phyloP scores from a whole-genome alignment of 2,329 filamentous ascomycete genomes.

The Gnomoniopsis sp. region DNA sequence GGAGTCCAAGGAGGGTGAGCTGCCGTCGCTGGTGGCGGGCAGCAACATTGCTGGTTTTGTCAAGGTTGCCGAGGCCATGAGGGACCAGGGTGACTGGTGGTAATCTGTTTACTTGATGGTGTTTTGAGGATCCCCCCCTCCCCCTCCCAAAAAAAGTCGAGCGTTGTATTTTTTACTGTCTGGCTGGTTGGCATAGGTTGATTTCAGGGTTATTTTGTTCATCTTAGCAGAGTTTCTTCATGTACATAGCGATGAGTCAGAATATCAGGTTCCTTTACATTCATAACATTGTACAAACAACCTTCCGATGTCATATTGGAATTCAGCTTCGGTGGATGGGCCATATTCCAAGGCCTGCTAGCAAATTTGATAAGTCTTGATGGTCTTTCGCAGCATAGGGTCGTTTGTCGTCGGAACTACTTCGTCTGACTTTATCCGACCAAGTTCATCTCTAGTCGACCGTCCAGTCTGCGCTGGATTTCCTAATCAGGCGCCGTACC shows the following conservation, averaged over 20 bases:
- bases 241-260: neutral
- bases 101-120: constrained; percentile 5
- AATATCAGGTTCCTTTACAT: neutral
- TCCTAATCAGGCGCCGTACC: too few species aligned
- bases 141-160: neutral
- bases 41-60: constrained; percentile 97
- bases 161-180: neutral
- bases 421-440: too few species aligned
- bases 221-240: neutral
- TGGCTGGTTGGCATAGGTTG: neutral
- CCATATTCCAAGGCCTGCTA: too few species aligned
- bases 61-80: constrained; percentile 94
- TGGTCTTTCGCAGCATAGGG: too few species aligned
- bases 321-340: too few species aligned
- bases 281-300: too few species aligned
- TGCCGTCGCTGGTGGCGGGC: constrained; percentile 86
- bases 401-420: too few species aligned
- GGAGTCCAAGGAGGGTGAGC: constrained; percentile 71
- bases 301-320: too few species aligned
- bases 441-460: too few species aligned
- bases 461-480: too few species aligned
- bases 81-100: constrained; percentile 96
- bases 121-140: too few species aligned
- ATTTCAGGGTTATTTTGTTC: neutral
- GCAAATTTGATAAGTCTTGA: too few species aligned